A percentile compares a stretch with the other conserved stretches of the same genome.
Evolutionary conservation across 805 yeast genomes (phyloP).

Genomic region (Nakazawaea ernobii): DNA sequence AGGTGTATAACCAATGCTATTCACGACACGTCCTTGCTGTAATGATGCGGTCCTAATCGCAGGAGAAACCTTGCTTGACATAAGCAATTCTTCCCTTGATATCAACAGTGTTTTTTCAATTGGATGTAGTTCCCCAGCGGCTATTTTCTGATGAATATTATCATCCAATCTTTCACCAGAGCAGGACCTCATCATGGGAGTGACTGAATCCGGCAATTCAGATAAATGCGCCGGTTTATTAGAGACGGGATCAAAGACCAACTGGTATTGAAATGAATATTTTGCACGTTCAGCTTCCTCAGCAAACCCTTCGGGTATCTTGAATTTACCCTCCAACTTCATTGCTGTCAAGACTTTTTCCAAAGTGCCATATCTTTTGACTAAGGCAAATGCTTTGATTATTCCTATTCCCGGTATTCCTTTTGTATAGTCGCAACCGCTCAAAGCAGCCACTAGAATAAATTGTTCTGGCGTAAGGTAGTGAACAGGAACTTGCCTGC

Average conservation of each 20-base stretch:
- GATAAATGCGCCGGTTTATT: constrained; percentile 51
- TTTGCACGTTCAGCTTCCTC: constrained; percentile 62
- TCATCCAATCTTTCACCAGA: constrained; percentile 41
- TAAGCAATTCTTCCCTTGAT: constrained; percentile 39
- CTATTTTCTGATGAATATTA: constrained; percentile 47
- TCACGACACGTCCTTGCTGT: constrained; percentile 10
- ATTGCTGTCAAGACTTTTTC: constrained; percentile 53
- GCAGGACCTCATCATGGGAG: constrained; percentile 30
- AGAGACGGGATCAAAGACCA: constrained; percentile 70
- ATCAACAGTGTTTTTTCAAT: constrained; percentile 40
- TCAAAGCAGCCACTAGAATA: constrained; percentile 71
- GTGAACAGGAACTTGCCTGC: constrained; percentile 43
- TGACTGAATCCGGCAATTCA: constrained; percentile 40
- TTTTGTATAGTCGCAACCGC: constrained; percentile 96
- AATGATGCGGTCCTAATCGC: constrained; percentile 10
- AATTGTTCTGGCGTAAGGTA: constrained; percentile 51
- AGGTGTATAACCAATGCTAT: not conserved
- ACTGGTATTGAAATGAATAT: constrained; percentile 75
- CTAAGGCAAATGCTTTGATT: constrained; percentile 61
- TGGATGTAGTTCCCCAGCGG: constrained; percentile 67
- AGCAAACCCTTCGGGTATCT: constrained; percentile 51
- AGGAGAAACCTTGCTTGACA: not conserved
- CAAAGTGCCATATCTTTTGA: constrained; percentile 43
- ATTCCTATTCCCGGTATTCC: constrained; percentile 83
- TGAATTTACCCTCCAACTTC: constrained; percentile 52